These are phyloP conservation scores for Fusarium decemcellulare DNA, from an alignment of 2,329 filamentous ascomycete species.

Conservation along the genomic window DNA sequence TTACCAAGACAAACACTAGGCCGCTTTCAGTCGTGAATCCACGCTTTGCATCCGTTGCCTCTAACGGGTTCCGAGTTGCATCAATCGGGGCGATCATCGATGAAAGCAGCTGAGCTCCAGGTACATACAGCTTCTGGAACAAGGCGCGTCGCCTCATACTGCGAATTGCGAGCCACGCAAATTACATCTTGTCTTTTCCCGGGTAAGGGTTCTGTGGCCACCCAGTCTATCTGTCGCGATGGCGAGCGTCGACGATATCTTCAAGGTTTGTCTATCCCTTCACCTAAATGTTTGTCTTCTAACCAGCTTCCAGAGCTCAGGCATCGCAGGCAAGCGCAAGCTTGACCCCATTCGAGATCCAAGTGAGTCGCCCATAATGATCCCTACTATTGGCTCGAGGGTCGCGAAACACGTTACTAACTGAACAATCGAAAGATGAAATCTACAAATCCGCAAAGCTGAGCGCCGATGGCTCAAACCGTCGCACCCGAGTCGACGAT, in stretches of 20 bases:
- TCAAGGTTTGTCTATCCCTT: constrained; percentile 58
- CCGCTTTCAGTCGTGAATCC: background rate
- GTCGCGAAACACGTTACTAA: constrained; percentile 12
- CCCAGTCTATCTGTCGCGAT: constrained; percentile 50
- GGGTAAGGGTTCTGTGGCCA: background rate
- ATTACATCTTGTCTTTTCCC: background rate
- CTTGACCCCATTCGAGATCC: constrained; percentile 73
- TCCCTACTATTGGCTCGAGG: background rate
- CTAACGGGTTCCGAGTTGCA: constrained; percentile 21
- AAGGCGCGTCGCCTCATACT: constrained; percentile 3
- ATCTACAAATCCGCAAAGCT: constrained; percentile 75
- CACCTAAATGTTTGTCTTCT: constrained; percentile 5
- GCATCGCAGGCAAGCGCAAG: constrained; percentile 72
- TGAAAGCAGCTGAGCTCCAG: constrained; percentile 18
- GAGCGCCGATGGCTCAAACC: constrained; percentile 59
- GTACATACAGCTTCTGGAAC: background rate
- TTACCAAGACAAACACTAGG: constrained; percentile 12
- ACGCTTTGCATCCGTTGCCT: constrained; percentile 14
- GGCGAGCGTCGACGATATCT: constrained; percentile 72
- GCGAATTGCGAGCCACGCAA: constrained; percentile 19
- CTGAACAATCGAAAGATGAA: constrained; percentile 61
- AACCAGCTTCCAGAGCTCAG: constrained; percentile 49
- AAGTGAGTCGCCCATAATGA: constrained; percentile 60
- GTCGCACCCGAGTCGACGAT: constrained; percentile 61
- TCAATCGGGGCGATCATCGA: constrained; percentile 25